Percentiles rank a stretch among this genome's conserved stretches.
Evolutionary conservation across 164 flowering plant genomes (phyloP).

Genomic region (Nymphaea thermarum): DNA sequence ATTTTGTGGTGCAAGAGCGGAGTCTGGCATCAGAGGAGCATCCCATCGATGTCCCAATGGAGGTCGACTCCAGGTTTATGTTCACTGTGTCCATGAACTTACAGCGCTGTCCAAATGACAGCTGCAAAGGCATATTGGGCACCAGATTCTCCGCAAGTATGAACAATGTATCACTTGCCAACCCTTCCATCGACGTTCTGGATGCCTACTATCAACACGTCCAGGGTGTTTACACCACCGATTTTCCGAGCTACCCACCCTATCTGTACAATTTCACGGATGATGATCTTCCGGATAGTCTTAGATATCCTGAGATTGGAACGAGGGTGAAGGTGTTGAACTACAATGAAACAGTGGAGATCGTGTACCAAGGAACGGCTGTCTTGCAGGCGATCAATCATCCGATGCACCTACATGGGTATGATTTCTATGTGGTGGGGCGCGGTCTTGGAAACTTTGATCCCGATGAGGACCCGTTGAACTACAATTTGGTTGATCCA

Average conservation of each 20-base stretch:
- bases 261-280: slow-evolving; percentile 4
- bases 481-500: slow-evolving; percentile 28
- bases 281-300: neutral
- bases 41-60: slow-evolving; percentile 16
- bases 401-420: slow-evolving; percentile 23
- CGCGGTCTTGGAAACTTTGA: slow-evolving; percentile 31
- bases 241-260: slow-evolving; percentile 10
- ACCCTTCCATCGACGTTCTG: slow-evolving; percentile 5
- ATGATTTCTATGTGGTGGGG: slow-evolving; percentile 25
- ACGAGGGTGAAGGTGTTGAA: slow-evolving; percentile 7
- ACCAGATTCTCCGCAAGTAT: slow-evolving; percentile 10
- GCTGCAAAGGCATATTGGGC: slow-evolving; percentile 7
- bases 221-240: slow-evolving; percentile 1
- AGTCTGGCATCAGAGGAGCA: slow-evolving; percentile 13
- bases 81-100: slow-evolving; percentile 7
- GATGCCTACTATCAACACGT: slow-evolving; percentile 7
- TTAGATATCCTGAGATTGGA: neutral
- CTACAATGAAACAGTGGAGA: slow-evolving; percentile 7
- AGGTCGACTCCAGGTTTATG: neutral
- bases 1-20: slow-evolving; percentile 4
- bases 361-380: slow-evolving; percentile 10
- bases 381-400: slow-evolving; percentile 5
- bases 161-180: slow-evolving; percentile 10
- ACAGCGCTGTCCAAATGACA: slow-evolving; percentile 1
- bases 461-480: slow-evolving; percentile 10